Evolutionary conservation across 169 alveolate species (phyloP).

Genomic region (Babesia bovis): DNA sequence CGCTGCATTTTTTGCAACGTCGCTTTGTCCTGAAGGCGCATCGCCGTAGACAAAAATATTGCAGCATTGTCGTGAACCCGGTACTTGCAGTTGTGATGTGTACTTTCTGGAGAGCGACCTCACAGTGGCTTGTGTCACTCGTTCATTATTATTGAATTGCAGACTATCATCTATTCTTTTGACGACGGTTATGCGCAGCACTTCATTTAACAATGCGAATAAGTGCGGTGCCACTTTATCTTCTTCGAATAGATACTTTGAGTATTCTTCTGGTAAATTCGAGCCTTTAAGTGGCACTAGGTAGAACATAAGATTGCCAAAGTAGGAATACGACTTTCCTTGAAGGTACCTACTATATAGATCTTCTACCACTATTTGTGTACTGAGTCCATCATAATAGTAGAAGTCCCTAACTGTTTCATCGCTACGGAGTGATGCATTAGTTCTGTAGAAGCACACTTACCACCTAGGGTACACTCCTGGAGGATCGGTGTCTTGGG

Average conservation of each 20-base stretch:
- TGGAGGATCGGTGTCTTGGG: no score
- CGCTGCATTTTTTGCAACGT: constrained; percentile 17
- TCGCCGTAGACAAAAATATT: constrained; percentile 59
- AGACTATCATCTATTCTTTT: background rate
- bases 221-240: constrained; percentile 36
- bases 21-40: constrained; percentile 25
- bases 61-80: background rate
- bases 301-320: constrained; percentile 64
- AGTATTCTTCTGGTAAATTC: constrained; percentile 2
- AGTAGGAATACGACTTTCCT: constrained; percentile 40
- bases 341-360: constrained; percentile 19
- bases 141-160: background rate
- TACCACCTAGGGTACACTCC: background rate
- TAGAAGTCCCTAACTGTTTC: constrained; percentile 22
- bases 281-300: constrained; percentile 22
- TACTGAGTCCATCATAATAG: constrained; percentile 41
- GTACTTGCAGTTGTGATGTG: background rate
- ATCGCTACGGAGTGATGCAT: background rate
- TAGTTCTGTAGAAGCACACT: background rate
- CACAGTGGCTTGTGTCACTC: background rate
- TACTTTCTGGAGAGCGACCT: background rate
- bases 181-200: constrained; percentile 6
- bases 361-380: constrained; percentile 5
- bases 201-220: constrained; percentile 37
- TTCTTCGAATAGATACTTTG: constrained; percentile 14